These are phyloP conservation scores for Meyerozyma elateridarum DNA, from an alignment of 1,139 yeast genomes.

Conservation along the genomic window DNA sequence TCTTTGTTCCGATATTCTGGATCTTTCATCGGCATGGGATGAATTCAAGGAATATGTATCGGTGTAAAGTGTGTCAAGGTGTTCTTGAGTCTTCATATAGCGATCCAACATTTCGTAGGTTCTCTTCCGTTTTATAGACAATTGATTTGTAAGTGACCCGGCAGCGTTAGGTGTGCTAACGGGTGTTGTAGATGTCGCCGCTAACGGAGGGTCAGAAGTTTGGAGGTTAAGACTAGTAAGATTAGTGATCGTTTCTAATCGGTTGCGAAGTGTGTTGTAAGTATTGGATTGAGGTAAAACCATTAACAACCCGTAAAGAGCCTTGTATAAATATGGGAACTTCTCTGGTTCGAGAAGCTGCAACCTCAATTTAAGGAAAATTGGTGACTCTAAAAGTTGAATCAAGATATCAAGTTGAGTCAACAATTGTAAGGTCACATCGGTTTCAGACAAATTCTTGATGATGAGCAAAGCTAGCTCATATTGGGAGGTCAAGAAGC, in stretches of 20 bases:
- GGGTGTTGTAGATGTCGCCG: conserved; percentile 13
- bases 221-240: conserved; percentile 21
- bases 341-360: conserved; percentile 85
- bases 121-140: conserved; percentile 40
- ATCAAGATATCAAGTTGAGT: conserved; percentile 78
- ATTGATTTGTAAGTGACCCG: conserved; percentile 19
- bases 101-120: conserved; percentile 54
- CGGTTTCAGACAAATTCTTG: conserved; percentile 70
- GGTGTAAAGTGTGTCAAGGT: conserved; percentile 24
- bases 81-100: conserved; percentile 57
- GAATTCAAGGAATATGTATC: background rate
- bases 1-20: too few relatives aligned
- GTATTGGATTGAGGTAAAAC: conserved; percentile 95
- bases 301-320: conserved; percentile 91
- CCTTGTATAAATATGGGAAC: conserved; percentile 78
- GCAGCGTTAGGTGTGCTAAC: conserved; percentile 21
- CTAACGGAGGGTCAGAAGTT: conserved; percentile 9
- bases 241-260: conserved; percentile 49
- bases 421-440: conserved; percentile 63
- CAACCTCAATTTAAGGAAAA: conserved; percentile 79
- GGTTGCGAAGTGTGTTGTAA: conserved; percentile 69
- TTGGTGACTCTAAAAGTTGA: conserved; percentile 76
- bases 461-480: conserved; percentile 81
- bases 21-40: too few relatives aligned
- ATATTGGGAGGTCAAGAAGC: conserved; percentile 84